Evolutionary conservation across 176 grass and related monocot species (phyloP), one percentile per base, ranked within the genome.

Genomic region (Eleusine coracana): DNA sequence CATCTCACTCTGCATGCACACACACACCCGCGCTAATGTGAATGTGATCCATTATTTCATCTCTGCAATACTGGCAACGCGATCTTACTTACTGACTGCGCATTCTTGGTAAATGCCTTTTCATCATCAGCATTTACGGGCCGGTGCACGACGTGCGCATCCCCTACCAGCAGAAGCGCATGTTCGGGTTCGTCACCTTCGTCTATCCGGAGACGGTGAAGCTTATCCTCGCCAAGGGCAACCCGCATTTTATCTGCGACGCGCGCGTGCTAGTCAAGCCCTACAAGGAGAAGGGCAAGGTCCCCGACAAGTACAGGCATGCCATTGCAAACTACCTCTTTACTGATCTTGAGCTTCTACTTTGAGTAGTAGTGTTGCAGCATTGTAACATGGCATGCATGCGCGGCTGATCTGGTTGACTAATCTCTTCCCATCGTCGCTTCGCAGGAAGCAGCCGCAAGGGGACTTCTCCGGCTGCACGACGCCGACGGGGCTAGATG

Each of bases 171-270:
- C 92, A 97, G 77, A 97, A 94, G 86, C 85, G 95, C 76, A 97
- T 97, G 95, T 97, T 97, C 29, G 95, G 95, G 21, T 97, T 97
- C 23, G 95, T 97, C 77, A 97, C 95, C 81, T 97, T 97, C 81
- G 81, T 89, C 12, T 97, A 94, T 76, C 90, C 92, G 1, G 95
- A 97, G 74, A 97, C 95, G 8, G 92, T 97, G 86, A 92, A 92
- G 90, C 81, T 97, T 56, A 97, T 97, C 76, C 80, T 97, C 38
- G 95, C 92, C 8, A 97, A 97, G 66, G 95, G 95, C 36, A 97
- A 97, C 79, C 95, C 95, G 2, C 95, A 97, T 66, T 97, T 97
- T 82, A 93, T 97, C 13, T 97, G 95, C 73, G 95, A 97, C 84
- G 92, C 95, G 0, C 90, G 92, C 29, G 92, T 97, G 50, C 90